phyloP scores from a whole-genome alignment of 2,329 filamentous ascomycete genomes.

The Penicillium expansum region DNA sequence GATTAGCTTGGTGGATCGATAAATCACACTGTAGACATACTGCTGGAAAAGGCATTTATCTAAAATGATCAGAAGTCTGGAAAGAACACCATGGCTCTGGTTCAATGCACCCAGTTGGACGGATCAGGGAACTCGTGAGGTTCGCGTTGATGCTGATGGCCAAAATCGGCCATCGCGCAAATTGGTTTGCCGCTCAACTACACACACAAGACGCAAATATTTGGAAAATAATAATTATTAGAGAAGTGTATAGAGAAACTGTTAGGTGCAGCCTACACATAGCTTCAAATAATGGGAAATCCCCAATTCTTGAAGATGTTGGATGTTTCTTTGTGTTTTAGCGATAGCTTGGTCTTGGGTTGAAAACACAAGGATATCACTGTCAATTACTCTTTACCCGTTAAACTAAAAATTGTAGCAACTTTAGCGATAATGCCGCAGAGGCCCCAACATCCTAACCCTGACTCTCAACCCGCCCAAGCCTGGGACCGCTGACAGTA shows the following conservation, averaged over 20 bases:
- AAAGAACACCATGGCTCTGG: neutral
- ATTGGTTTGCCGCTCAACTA: neutral
- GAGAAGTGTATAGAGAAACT: too few species aligned
- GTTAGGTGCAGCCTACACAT: too few species aligned
- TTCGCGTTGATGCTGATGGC: neutral
- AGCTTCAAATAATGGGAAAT: too few species aligned
- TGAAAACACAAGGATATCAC: too few species aligned
- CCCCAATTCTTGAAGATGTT: too few species aligned
- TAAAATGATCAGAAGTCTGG: neutral
- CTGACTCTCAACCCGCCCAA: neutral
- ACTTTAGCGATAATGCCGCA: neutral
- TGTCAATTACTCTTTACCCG: neutral
- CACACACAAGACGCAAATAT: too few species aligned
- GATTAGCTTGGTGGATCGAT: neutral
- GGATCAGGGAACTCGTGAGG: neutral
- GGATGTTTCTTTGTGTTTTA: too few species aligned
- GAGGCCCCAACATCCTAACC: neutral
- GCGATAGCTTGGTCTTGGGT: too few species aligned
- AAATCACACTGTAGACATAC: neutral
- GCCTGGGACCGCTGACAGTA: neutral
- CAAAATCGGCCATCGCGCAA: neutral
- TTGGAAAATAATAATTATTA: too few species aligned
- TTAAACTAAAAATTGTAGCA: too few species aligned
- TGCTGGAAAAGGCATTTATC: slow-evolving; percentile 17
- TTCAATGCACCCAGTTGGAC: neutral